These are phyloP conservation scores for Neurospora sp. DNA, from an alignment of 2,329 filamentous ascomycete species.

Conservation along the genomic window DNA sequence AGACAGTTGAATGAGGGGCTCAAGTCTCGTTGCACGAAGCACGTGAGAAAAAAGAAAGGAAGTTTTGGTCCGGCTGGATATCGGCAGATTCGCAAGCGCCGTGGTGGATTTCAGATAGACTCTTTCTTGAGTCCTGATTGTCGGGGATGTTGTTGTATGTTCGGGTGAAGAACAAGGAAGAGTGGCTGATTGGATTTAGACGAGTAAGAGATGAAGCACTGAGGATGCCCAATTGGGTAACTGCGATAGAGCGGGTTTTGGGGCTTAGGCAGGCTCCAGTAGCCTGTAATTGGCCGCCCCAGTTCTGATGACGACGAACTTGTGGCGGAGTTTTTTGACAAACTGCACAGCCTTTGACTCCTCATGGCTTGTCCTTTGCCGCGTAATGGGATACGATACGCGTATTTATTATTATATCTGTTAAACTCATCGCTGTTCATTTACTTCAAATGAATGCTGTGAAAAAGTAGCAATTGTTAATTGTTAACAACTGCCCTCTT, in stretches of 20 bases:
- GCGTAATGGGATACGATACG: neutral
- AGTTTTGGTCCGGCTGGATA: neutral
- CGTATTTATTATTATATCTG: neutral
- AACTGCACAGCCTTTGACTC: neutral
- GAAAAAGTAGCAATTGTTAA: too few species aligned
- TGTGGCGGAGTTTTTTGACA: neutral
- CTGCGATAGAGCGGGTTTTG: neutral
- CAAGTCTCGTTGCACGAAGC: neutral
- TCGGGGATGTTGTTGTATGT: neutral
- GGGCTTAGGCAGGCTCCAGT: neutral
- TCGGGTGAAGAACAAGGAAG: neutral
- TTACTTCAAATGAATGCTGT: neutral
- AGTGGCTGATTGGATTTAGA: neutral
- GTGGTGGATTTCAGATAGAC: neutral
- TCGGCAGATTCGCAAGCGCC: neutral
- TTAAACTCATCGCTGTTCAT: neutral
- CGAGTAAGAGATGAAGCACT: neutral
- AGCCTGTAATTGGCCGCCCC: neutral
- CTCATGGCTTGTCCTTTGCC: neutral
- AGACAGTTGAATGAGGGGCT: neutral
- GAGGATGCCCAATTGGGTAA: neutral
- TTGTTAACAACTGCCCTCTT: neutral
- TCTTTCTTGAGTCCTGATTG: neutral
- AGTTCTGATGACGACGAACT: neutral
- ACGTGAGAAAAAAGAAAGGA: neutral